These are phyloP conservation scores for Trametes elegans DNA, from an alignment of 768 basidiomycete genomes.

Conservation along the genomic window DNA sequence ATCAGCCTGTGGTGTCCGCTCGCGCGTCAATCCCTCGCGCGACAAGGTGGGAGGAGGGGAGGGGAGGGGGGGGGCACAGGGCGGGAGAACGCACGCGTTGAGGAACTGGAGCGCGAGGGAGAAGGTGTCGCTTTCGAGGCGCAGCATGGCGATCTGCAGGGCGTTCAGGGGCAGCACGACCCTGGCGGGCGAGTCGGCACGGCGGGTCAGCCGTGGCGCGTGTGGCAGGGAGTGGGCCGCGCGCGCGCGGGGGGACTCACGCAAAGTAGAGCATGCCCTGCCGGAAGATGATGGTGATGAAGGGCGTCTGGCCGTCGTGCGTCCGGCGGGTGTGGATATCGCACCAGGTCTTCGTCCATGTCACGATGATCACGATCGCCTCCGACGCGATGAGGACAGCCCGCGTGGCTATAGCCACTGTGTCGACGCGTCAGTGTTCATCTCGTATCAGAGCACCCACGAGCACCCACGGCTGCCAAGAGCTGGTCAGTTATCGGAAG, in stretches of 20 bases:
- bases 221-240: background rate
- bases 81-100: background rate
- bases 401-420: slow-evolving; percentile 10
- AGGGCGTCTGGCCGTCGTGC: background rate
- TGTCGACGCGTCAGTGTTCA: too few relatives aligned
- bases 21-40: too few relatives aligned
- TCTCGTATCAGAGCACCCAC: too few relatives aligned
- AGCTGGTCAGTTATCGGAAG: too few relatives aligned
- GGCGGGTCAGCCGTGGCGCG: too few relatives aligned
- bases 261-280: slow-evolving; percentile 17
- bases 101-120: slow-evolving; percentile 6
- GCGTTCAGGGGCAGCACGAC: slow-evolving; percentile 12
- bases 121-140: background rate
- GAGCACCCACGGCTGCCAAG: too few relatives aligned
- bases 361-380: slow-evolving; percentile 14
- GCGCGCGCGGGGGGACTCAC: background rate
- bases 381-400: slow-evolving; percentile 10
- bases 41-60: background rate
- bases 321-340: background rate
- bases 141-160: slow-evolving; percentile 15
- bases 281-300: slow-evolving; percentile 9
- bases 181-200: background rate
- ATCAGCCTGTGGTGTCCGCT: slow-evolving; percentile 13
- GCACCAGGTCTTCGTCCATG: slow-evolving; percentile 18
- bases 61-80: background rate